Conservation (phyloP, 768 basidiomycete genomes). For the Naganishia kalamii region DNA sequence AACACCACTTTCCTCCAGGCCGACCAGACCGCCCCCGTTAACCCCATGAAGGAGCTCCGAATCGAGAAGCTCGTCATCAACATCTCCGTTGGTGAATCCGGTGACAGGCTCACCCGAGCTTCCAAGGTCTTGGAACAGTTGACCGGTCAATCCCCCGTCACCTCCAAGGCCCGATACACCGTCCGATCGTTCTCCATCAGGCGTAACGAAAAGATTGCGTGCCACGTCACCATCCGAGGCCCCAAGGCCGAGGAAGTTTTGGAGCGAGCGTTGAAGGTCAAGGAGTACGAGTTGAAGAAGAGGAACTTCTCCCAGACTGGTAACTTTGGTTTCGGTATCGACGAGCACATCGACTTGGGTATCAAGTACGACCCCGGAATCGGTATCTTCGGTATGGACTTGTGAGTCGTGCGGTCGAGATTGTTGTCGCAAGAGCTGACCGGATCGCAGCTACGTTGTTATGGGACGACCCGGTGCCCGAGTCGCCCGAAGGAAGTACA, state of each 20-base stretch:
- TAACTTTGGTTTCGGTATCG: constrained; percentile 99
- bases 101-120: constrained; percentile 96
- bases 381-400: constrained; percentile 99
- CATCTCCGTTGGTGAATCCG: constrained; percentile 99
- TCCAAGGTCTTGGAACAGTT: constrained; percentile 99
- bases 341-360: constrained; percentile 93
- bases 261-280: constrained; percentile 97
- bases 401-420: constrained; percentile 56
- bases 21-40: constrained; percentile 51
- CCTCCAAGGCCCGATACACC: constrained; percentile 99
- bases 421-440: background rate
- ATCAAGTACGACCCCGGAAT: constrained; percentile 97
- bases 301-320: constrained; percentile 98
- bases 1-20: constrained; percentile 35
- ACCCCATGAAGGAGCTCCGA: constrained; percentile 91
- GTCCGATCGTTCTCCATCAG: constrained; percentile 98
- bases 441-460: constrained; percentile 51
- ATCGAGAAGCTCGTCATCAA: constrained; percentile 99
- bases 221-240: constrained; percentile 96
- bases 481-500: constrained; percentile 82
- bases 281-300: constrained; percentile 97
- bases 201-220: constrained; percentile 99
- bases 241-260: constrained; percentile 99
- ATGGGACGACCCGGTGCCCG: constrained; percentile 94
- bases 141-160: constrained; percentile 97